Percentiles rank a stretch among this genome's conserved stretches.
Conservation (phyloP, 305 asterid species). For the Fraxinus dipetala region DNA sequence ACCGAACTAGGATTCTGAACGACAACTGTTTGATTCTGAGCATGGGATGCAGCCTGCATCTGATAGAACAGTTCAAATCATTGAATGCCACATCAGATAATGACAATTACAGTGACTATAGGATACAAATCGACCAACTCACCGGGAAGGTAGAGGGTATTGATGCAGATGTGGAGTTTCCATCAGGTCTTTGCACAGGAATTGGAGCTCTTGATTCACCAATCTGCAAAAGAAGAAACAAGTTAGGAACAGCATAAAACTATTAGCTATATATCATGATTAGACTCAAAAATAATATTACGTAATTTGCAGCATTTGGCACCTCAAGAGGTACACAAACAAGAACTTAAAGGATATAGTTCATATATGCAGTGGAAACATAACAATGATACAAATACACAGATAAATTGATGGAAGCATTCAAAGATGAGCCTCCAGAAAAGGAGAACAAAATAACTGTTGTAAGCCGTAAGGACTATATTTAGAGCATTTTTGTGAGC, state of each 20-base stretch:
- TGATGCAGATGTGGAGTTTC: slow-evolving; percentile 25
- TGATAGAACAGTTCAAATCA: background rate
- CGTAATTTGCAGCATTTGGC: background rate
- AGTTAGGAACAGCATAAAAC: background rate
- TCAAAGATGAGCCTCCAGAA: background rate
- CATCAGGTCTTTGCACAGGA: slow-evolving; percentile 31
- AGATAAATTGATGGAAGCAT: background rate
- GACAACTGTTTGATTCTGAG: slow-evolving; percentile 47
- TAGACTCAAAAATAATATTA: background rate
- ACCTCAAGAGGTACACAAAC: background rate
- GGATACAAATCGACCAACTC: slow-evolving; percentile 15
- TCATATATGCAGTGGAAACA: background rate
- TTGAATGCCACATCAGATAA: background rate
- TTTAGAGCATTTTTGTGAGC: background rate
- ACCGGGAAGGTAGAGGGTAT: slow-evolving; percentile 31
- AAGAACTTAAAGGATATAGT: background rate
- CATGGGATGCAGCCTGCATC: slow-evolving; percentile 28
- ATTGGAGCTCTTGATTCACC: slow-evolving; percentile 30
- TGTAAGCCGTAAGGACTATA: background rate
- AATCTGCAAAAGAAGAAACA: slow-evolving; percentile 22
- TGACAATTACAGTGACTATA: background rate
- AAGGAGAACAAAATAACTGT: background rate
- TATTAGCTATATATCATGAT: background rate
- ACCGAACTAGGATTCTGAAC: slow-evolving; percentile 48
- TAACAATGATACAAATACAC: background rate